Base-by-base conservation (phyloP, 1,139 yeast species). In the Yamadazyma triangularis region DNA sequence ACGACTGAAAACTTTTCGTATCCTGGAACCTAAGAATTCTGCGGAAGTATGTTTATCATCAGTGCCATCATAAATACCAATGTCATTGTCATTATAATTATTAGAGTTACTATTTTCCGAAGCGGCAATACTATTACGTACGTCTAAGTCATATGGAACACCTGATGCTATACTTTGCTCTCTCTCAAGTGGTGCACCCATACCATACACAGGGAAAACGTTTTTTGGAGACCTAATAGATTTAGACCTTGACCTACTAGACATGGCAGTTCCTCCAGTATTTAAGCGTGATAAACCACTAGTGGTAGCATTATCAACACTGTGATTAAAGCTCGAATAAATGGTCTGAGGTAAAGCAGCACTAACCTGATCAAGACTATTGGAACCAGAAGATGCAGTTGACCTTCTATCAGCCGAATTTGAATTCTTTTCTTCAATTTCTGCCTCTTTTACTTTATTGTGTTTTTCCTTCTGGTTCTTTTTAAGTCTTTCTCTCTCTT, bases 121-220 rank as follows among this genome's bases (percentile, higher is more conserved):
- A 25, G 29, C 43, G 8, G 22, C 23, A n/a, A n/a, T n/a, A n/a
- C n/a, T n/a, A n/a, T 23, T 20, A 12, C 23, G 26, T 13, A 13
- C 39, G 7, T 14, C 21, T 12, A 30, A 23, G 11, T 30, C 28
- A 13, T 29, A 35, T 14, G 18, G 31, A 15, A 25, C 28, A 1
- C 67, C 69, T 5, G 58, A 50, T 2, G 85, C 87, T 34, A 81
- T 77, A 0, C 79, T 60, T 28, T 59, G 57, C 45, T 81, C 89
- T 34, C 72, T 60, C 13, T 53, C 54, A 25, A 72, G 48, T 2
- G 89, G 82, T 6, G 63, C 64, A 0, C 84, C 87, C 89, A 82
- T 81, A 2, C 86, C 91, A 42, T 65, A 64, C 1, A 83, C 88
- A 0, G 93, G 93, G 54, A 82, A 83, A 0, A 81, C 88, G 38